Conservation (phyloP, 1,284 basidiomycete genomes). For the Golubevia pallescens region DNA sequence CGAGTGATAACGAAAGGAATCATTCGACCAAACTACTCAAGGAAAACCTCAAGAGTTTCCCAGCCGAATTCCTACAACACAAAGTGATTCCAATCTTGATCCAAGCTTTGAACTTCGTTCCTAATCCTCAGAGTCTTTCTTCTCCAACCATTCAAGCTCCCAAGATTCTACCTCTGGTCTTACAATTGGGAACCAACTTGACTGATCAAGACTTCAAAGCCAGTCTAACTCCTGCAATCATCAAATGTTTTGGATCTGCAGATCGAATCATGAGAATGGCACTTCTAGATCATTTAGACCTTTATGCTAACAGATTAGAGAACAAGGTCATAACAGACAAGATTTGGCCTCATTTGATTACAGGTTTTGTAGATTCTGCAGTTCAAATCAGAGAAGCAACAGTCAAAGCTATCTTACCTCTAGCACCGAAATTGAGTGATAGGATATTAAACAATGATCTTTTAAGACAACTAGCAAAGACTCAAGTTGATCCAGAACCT, state of each 20-base stretch:
- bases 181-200: conserved; percentile 39
- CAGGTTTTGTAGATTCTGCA: conserved; percentile 92
- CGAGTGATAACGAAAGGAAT: conserved; percentile 80
- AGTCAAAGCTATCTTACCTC: conserved; percentile 81
- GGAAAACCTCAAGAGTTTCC: conserved; percentile 67
- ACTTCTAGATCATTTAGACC: conserved; percentile 80
- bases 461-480: conserved; percentile 86
- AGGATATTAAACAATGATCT: conserved; percentile 96
- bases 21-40: conserved; percentile 18
- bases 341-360: conserved; percentile 92
- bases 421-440: conserved; percentile 81
- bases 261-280: conserved; percentile 94
- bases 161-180: conserved; percentile 44
- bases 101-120: conserved; percentile 67
- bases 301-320: conserved; percentile 86
- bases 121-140: not conserved
- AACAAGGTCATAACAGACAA: conserved; percentile 82
- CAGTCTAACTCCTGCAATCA: conserved; percentile 31
- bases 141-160: conserved; percentile 8
- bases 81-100: conserved; percentile 86
- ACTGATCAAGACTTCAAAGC: conserved; percentile 36
- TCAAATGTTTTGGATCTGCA: conserved; percentile 39
- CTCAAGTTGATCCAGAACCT: conserved; percentile 88
- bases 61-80: conserved; percentile 83
- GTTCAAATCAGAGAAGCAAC: conserved; percentile 93